Percentiles rank a stretch among this genome's conserved stretches.
Evolutionary conservation across 352 stramenopile genomes (phyloP).

Genomic region (Globisporangium sylvaticum): DNA sequence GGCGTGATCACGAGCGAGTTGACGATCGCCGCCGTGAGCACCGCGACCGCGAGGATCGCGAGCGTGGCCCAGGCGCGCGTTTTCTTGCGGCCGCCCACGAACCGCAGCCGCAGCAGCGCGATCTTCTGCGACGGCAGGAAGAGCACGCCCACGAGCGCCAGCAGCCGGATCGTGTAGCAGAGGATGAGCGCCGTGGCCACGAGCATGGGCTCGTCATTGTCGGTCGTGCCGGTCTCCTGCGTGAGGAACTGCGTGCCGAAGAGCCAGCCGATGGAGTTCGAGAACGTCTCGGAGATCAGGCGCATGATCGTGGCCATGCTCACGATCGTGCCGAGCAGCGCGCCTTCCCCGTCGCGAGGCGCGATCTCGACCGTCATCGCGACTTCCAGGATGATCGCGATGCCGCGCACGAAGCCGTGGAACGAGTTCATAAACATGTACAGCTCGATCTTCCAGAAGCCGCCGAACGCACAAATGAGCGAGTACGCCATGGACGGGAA

Average conservation of each 20-base stretch:
- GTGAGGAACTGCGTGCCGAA: conserved; percentile 20
- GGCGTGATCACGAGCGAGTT: conserved; percentile 30
- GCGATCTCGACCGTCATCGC: conserved; percentile 41
- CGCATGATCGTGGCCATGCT: conserved; percentile 39
- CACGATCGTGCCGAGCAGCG: conserved; percentile 37
- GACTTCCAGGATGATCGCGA: conserved; percentile 34
- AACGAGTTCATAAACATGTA: conserved; percentile 35
- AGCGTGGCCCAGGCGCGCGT: conserved; percentile 17
- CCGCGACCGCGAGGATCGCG: conserved; percentile 17
- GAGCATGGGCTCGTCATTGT: conserved; percentile 24
- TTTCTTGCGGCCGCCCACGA: conserved; percentile 14
- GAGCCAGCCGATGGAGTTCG: conserved; percentile 19
- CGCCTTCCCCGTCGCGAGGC: conserved; percentile 34
- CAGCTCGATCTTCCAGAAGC: conserved; percentile 22
- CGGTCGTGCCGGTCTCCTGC: conserved; percentile 12
- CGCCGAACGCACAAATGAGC: conserved; percentile 21
- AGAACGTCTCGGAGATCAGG: conserved; percentile 21
- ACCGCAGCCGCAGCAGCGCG: conserved; percentile 14
- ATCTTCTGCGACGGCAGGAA: conserved; percentile 22
- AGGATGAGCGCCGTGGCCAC: conserved; percentile 27
- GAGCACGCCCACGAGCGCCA: conserved; percentile 23
- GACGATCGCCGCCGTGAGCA: conserved; percentile 19
- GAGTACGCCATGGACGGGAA: conserved; percentile 24
- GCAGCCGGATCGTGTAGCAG: conserved; percentile 23
- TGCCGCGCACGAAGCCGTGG: conserved; percentile 31